phyloP scores from a whole-genome alignment of 2,329 filamentous ascomycete genomes.

The Uncinocarpus reesii region DNA sequence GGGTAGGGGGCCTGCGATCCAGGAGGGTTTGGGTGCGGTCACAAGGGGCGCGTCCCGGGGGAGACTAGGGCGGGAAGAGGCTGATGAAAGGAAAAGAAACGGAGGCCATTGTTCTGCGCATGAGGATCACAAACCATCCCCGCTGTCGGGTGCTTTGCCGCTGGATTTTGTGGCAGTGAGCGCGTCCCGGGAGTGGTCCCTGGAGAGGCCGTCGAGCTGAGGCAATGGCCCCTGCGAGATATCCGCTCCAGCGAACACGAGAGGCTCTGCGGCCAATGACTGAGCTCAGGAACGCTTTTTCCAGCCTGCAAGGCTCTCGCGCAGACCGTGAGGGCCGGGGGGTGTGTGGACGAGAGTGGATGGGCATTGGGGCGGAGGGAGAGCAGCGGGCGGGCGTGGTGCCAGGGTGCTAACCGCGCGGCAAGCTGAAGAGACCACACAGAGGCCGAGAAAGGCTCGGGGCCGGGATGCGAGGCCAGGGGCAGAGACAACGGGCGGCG shows the following conservation, averaged over 20 bases:
- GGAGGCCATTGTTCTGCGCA: constrained; percentile 11
- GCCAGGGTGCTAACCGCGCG: constrained; percentile 7
- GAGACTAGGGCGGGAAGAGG: neutral
- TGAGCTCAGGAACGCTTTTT: no score
- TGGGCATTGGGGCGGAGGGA: neutral
- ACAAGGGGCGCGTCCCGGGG: neutral
- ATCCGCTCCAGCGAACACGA: no score
- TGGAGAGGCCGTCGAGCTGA: no score
- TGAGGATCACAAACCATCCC: constrained; percentile 10
- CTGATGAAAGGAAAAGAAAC: neutral
- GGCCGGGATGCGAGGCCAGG: neutral
- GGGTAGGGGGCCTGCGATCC: no score
- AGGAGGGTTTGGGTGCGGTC: neutral
- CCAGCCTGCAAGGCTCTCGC: no score
- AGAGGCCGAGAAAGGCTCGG: neutral
- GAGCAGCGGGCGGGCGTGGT: neutral
- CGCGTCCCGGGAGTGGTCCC: neutral
- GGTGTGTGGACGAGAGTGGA: no score
- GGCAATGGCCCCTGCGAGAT: no score
- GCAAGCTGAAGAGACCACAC: neutral
- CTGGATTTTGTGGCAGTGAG: neutral
- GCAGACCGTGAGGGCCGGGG: no score
- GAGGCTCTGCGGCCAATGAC: no score
- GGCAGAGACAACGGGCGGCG: neutral
- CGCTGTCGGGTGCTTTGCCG: constrained; percentile 6